A percentile compares a stretch with the other conserved stretches of the same genome.
Conservation (phyloP, 2,329 filamentous ascomycete genomes). For the Reticulascus tulasneorum region DNA sequence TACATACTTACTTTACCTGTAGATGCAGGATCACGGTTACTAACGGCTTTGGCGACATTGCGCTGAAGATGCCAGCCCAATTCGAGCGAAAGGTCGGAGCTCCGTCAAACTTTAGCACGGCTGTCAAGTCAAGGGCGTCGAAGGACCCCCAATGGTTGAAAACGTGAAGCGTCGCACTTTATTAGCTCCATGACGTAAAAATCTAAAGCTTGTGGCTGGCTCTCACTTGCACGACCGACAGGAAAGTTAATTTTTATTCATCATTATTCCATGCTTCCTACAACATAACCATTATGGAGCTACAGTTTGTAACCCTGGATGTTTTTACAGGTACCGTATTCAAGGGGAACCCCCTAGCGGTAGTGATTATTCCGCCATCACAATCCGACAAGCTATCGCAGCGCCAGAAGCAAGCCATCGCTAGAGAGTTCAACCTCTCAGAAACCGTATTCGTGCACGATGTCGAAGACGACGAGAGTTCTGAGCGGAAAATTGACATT, state of each 20-base stretch:
- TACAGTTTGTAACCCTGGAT: conserved; percentile 51
- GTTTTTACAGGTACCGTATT: conserved; percentile 52
- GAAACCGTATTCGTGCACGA: conserved; percentile 62
- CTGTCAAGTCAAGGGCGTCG: no score
- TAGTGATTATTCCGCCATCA: conserved; percentile 48
- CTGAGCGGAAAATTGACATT: conserved; percentile 50
- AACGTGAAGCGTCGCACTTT: no score
- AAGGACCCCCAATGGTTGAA: no score
- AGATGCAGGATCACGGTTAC: no score
- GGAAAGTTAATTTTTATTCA: accelerated
- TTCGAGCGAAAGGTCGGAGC: no score
- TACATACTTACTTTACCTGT: no score
- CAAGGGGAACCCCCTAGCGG: conserved; percentile 57
- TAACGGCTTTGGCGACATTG: no score
- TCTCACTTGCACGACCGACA: no score
- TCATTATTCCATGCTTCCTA: not conserved
- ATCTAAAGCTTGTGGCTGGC: no score
- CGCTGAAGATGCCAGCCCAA: no score
- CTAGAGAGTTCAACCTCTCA: conserved; percentile 60
- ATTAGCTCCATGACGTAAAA: no score
- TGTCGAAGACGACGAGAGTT: conserved; percentile 24
- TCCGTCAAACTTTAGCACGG: no score
- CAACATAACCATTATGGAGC: conserved; percentile 24
- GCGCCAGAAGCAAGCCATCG: conserved; percentile 53
- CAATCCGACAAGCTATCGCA: conserved; percentile 38